These are phyloP conservation scores for Lipomyces kockii DNA, from an alignment of 805 yeast genomes.

Conservation along the genomic window DNA sequence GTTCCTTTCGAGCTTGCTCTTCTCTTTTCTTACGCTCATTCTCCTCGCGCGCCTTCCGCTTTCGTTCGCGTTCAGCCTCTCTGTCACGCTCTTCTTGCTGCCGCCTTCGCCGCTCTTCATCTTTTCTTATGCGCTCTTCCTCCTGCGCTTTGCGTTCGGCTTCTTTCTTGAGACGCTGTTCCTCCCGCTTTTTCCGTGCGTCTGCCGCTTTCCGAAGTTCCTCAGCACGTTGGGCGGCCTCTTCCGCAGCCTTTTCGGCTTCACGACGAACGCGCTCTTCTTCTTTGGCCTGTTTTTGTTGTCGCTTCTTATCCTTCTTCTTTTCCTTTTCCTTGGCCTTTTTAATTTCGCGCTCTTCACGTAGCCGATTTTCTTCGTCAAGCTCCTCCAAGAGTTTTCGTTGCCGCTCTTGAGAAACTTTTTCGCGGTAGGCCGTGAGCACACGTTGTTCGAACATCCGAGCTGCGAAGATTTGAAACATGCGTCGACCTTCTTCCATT, in stretches of 20 bases:
- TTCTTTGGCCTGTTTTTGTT: conserved; percentile 47
- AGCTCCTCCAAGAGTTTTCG: conserved; percentile 45
- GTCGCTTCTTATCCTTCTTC: conserved; percentile 50
- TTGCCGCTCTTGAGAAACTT: conserved; percentile 70
- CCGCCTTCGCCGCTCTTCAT: conserved; percentile 35
- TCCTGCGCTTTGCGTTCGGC: conserved; percentile 44
- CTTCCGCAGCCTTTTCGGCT: conserved; percentile 45
- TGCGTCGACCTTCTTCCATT: conserved; percentile 75
- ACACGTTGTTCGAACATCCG: conserved; percentile 75
- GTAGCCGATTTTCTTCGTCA: conserved; percentile 40
- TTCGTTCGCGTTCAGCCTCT: conserved; percentile 33
- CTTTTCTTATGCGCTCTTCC: conserved; percentile 36
- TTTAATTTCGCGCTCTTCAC: conserved; percentile 43
- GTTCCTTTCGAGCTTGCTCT: conserved; percentile 28
- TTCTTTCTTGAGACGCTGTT: conserved; percentile 37
- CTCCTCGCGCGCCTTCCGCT: conserved; percentile 34
- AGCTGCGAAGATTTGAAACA: conserved; percentile 79
- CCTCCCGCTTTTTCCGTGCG: conserved; percentile 36
- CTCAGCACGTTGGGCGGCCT: conserved; percentile 36
- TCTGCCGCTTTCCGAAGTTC: conserved; percentile 36
- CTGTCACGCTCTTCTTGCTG: conserved; percentile 35
- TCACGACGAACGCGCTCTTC: conserved; percentile 47
- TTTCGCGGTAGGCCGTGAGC: conserved; percentile 75
- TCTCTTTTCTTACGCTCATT: conserved; percentile 32
- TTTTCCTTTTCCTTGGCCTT: conserved; percentile 49